Evolutionary conservation across 768 basidiomycete genomes (phyloP), one percentile per base, ranked within the genome.

Genomic region (Termitomyces sp.): DNA sequence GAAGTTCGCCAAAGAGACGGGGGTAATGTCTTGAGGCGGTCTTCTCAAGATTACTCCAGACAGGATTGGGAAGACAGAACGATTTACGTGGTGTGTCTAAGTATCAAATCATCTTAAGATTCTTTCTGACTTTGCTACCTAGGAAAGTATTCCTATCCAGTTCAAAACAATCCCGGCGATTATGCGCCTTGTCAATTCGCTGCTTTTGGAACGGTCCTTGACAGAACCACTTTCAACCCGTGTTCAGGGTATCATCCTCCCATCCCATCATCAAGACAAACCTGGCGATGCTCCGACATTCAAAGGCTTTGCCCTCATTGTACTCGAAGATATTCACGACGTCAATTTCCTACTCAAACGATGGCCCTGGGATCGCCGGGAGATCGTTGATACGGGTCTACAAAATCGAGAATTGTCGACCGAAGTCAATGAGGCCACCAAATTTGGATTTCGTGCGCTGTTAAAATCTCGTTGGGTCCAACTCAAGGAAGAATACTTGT

Each of bases 241-340:
- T 22, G 65, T 91, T 5, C 85, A 92, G 65, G 61, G 67, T 37
- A 73, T 93, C 42, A 60, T 70, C 1, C 75, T 89, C 28, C 87
- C 85, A 13, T 74, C 81, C 0, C 87, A 91, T 63, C 80, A 86
- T 66, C 77, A 81, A 49, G 88, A 89, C 66, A 76, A 75, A 52
- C 78, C 81, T 15, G 81, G 72, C 2, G 77, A 79, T 26, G 62
- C 71, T 15, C 82, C 86, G 2, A 80, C 78, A 54, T 86, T 80
- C 69, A 92, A 87, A 73, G 87, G 88, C 1, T 92, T 92, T 60
- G 88, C 89, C 0, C 79, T 93, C 29, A 72, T 92, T 54, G 83
- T 83, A 0, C 72, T 92, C 45, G 68, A 74, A 2, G 57, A 69
- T 5, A 36, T 66, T 1, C 68, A 72, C 1, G 77, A 83, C 26